Evolutionary conservation across 2,329 filamentous ascomycete genomes (phyloP).

Genomic region (Colletotrichum noveboracense): DNA sequence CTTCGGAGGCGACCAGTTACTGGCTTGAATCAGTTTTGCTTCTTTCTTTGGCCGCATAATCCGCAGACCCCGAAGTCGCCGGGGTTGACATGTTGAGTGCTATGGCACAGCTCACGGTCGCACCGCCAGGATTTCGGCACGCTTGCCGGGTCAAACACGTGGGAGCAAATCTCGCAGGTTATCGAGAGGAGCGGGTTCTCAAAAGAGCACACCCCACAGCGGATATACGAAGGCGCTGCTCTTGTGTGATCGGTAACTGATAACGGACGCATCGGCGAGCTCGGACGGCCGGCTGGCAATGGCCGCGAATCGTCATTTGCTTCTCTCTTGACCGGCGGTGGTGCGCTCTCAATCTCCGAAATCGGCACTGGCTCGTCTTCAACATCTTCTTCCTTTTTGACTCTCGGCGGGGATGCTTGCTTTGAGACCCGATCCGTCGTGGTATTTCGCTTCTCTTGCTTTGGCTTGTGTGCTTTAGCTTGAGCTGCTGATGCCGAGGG

Average conservation of each 20-base stretch:
- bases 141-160: slow-evolving; percentile 65
- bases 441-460: background rate
- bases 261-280: background rate
- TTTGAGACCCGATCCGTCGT: background rate
- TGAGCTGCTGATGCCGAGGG: background rate
- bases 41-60: slow-evolving; percentile 61
- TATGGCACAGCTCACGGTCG: slow-evolving; percentile 56
- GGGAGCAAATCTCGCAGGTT: slow-evolving; percentile 72
- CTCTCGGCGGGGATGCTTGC: background rate
- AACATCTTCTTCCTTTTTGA: slow-evolving; percentile 1
- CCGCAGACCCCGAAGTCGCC: slow-evolving; percentile 74
- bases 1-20: background rate
- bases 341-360: background rate
- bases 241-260: background rate
- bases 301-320: background rate
- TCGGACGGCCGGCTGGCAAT: background rate
- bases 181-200: slow-evolving; percentile 58
- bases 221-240: background rate
- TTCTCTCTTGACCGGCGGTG: slow-evolving; percentile 1
- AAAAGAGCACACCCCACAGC: slow-evolving; percentile 72
- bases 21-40: slow-evolving; percentile 1
- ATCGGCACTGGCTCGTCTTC: background rate
- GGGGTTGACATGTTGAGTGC: slow-evolving; percentile 68
- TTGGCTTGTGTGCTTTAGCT: background rate
- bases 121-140: slow-evolving; percentile 70